Base-by-base conservation (phyloP, 495 filamentous ascomycete species). In the Beverwykella pulmonaria region DNA sequence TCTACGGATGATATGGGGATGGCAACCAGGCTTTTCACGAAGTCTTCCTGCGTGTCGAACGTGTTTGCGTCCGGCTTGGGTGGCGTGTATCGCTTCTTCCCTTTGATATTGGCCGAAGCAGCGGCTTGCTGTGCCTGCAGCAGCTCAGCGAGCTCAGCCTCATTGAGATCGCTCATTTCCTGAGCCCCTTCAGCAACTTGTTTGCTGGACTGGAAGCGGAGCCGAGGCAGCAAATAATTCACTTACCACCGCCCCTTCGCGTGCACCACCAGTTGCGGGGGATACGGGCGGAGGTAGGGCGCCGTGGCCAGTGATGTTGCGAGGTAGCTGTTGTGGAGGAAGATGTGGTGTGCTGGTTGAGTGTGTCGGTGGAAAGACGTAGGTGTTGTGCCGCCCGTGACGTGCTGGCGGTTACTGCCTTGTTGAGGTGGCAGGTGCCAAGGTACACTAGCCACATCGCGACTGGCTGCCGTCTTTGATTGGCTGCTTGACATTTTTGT, bases 31-130 rank as follows among this genome's bases (percentile, higher is more conserved):
- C 58, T 61, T 2, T 30, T n/a, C 27, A 61, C 22, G 23, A 61
- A 61, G 17, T 50, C 58, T n/a, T 12, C 30, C 22, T 61, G 58
- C n/a, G 58, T 34, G 3, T 50, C 58, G 58, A 61, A 61, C 20
- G 58, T 61, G 27, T 61, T 29, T 3, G 14, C 41, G 25, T 61
- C 58, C 12, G 58, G 26, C 47, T 52, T 36, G 15, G 58, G 58
- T 2, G 58, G 58, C 17, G 8, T 22, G 29, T 61, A 61, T 15
- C 46, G 23, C 47, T 50, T 61, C 25, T 34, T 29, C 25, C 26
- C 30, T n/a, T 55, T 36, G 20, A 27, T 1, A 19, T 14, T 12
- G 5, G 32, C 25, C n/a, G 2, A 3, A 34, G n/a, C 2, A 20
- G 10, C 27, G 52, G 30, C 52, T 8, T 22, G 6, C 10, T 30